Conservation (phyloP, 164 flowering plant species). For the Chimonanthus salicifolius region DNA sequence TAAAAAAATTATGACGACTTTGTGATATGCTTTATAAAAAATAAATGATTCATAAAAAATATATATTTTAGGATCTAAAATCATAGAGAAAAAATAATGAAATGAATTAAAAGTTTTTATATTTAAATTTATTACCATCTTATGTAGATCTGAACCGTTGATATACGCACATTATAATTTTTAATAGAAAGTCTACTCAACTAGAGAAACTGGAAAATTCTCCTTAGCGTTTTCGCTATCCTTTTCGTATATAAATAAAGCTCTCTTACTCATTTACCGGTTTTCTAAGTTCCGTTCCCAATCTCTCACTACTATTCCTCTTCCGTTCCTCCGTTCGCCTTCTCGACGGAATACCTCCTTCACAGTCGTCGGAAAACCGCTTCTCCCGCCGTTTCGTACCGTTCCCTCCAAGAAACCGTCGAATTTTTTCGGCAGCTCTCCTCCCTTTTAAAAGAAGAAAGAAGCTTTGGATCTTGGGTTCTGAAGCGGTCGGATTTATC, state of each 20-base stretch:
- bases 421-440: background rate
- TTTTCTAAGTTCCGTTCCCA: slow-evolving; percentile 30
- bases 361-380: slow-evolving; percentile 17
- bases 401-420: slow-evolving; percentile 3
- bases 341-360: slow-evolving; percentile 13
- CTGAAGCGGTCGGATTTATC: slow-evolving; percentile 6
- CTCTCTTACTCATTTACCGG: slow-evolving; percentile 30
- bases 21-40: no score
- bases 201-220: background rate
- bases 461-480: slow-evolving; percentile 26
- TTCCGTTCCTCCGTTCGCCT: slow-evolving; percentile 13
- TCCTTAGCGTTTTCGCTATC: background rate
- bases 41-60: no score
- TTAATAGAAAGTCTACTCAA: no score
- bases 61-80: no score
- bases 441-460: background rate
- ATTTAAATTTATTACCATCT: no score
- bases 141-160: no score
- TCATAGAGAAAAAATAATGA: no score
- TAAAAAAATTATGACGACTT: no score
- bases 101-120: no score
- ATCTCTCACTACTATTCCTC: slow-evolving; percentile 10
- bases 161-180: no score
- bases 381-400: slow-evolving; percentile 10
- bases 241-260: slow-evolving; percentile 40